Base-by-base conservation (phyloP, 768 basidiomycete species). In the Udeniomyces megalosporus region DNA sequence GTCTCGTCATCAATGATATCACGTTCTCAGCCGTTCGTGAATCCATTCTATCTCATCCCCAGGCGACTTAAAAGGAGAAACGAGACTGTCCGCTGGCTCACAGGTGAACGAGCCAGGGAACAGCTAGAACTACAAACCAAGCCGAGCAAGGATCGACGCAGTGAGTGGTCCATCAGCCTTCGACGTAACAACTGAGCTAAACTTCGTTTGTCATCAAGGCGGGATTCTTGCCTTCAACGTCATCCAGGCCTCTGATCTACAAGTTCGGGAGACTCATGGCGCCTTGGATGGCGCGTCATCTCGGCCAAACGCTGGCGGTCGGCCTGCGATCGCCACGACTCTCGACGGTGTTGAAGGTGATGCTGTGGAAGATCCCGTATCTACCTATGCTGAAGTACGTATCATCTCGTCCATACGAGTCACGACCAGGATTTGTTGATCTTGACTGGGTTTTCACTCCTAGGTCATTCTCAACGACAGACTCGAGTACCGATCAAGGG, bases 381-480 rank as follows among this genome's bases (percentile, higher is more conserved):
- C 61, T 12, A 24, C 54, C 11, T 62, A 57, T 35, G 61, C 44
- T 28, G 61, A 62, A 38, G 57, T 48, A n/a, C 29, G 57, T 50
- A 60, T 70, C 17, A 71, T 72, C 54, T 60, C 67, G 0, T n/a
- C n/a, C n/a, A n/a, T n/a, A n/a, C n/a, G n/a, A n/a, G n/a, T 65
- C 69, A 4, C 49, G 71, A 0, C 67, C 68, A 17, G 71, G 71
- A 44, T 68, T 68, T 51, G 69, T 68, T 4, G 67, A 70, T 38
- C 71, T 69, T 10, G 71, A 72, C 7, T 71, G 70, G 3, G 67
- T 71, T 28, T 74, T 8, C 10, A 74, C 49, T 67, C 65, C 57
- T 71, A 74, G 61, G 71, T 75, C 12, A 67, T 71, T 31, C 65
- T 75, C 29, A 75, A 75, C 50, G 74, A 74, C 29, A 65, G 68